Evolutionary conservation across 1,284 basidiomycete genomes (phyloP).

Genomic region (Athelia psychrophila): DNA sequence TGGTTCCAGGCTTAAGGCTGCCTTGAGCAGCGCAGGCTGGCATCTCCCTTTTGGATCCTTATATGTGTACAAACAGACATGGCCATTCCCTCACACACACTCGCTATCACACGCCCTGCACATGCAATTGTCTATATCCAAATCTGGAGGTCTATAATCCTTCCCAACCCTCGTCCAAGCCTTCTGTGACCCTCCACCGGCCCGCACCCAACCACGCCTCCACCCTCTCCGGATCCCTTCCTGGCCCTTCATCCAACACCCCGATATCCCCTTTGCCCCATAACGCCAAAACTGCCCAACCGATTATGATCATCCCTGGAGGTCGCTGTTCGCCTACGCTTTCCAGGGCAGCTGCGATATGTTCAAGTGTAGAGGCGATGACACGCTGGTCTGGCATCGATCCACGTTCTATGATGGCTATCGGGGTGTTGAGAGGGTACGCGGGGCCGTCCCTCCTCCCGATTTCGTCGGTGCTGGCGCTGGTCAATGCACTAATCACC

Average conservation of each 20-base stretch:
- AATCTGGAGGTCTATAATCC: not conserved
- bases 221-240: constrained; percentile 46
- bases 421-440: constrained; percentile 79
- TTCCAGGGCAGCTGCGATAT: constrained; percentile 73
- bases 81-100: too few species aligned
- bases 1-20: not conserved
- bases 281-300: constrained; percentile 80
- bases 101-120: too few species aligned
- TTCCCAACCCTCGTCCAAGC: constrained; percentile 53
- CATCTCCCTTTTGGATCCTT: too few species aligned
- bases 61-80: too few species aligned
- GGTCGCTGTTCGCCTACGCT: constrained; percentile 84
- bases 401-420: constrained; percentile 92
- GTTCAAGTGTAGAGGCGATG: constrained; percentile 74
- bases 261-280: constrained; percentile 51
- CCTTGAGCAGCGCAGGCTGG: not conserved
- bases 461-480: constrained; percentile 11
- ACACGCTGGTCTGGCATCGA: constrained; percentile 91
- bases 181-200: constrained; percentile 61
- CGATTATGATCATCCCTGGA: constrained; percentile 94
- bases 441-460: constrained; percentile 48
- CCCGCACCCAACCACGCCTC: constrained; percentile 52
- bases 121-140: too few species aligned
- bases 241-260: constrained; percentile 48
- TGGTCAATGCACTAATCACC: constrained; percentile 65